These are phyloP conservation scores for Aspergillus arachidicola DNA, from an alignment of 2,329 filamentous ascomycete genomes.

Conservation along the genomic window DNA sequence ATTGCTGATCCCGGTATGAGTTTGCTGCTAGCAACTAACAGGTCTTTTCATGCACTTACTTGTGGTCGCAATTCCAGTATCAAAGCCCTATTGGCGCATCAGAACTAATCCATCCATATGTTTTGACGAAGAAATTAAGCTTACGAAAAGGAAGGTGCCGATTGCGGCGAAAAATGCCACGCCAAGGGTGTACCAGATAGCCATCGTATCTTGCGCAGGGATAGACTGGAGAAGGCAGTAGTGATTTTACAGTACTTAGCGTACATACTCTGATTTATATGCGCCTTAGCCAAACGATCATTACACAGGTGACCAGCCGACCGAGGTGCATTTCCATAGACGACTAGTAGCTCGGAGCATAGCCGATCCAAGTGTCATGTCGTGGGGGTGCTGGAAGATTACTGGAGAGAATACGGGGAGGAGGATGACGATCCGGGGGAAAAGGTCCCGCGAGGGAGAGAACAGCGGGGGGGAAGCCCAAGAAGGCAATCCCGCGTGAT, in stretches of 20 bases:
- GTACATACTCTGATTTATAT: background rate
- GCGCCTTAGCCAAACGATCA: background rate
- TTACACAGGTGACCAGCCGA: background rate
- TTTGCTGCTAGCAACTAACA: background rate
- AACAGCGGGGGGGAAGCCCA: background rate
- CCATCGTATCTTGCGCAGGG: constrained; percentile 30
- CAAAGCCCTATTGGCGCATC: constrained; percentile 52
- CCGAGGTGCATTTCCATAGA: constrained; percentile 2
- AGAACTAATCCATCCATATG: background rate
- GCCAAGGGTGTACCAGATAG: constrained; percentile 51
- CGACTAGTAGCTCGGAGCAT: constrained; percentile 1
- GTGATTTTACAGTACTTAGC: background rate
- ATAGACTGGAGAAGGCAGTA: background rate
- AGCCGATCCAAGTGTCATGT: background rate
- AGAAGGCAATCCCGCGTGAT: background rate
- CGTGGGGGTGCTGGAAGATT: background rate
- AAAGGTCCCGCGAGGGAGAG: background rate
- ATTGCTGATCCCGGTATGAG: constrained; percentile 46
- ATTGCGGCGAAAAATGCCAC: constrained; percentile 61
- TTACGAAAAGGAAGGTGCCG: constrained; percentile 61
- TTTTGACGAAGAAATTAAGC: constrained; percentile 20
- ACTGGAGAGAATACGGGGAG: background rate
- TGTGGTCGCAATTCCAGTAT: constrained; percentile 63
- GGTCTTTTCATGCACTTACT: constrained; percentile 40
- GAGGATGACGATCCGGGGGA: constrained; percentile 1